Evolutionary conservation across 768 basidiomycete genomes (phyloP).

Genomic region (Naematelia aurantialba): DNA sequence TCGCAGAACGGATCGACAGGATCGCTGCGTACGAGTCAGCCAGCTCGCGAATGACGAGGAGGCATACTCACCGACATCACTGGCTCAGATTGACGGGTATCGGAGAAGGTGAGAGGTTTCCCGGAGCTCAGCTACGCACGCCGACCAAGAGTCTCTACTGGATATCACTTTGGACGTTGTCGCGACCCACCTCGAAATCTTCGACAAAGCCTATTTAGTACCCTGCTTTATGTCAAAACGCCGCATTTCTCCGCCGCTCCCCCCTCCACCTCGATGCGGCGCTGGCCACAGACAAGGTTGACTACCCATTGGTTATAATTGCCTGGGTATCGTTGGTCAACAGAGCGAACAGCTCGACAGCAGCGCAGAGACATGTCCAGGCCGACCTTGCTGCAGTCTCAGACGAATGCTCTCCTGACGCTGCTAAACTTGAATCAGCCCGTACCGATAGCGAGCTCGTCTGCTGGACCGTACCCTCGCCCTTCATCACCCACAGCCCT

Average conservation of each 20-base stretch:
- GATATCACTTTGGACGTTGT: background rate
- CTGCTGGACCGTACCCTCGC: constrained; percentile 51
- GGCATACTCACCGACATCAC: background rate
- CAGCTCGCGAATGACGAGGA: background rate
- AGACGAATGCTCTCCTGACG: constrained; percentile 76
- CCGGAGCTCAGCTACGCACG: background rate
- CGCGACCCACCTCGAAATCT: background rate
- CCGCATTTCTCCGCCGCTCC: background rate
- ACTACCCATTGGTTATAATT: background rate
- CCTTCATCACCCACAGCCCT: constrained; percentile 27
- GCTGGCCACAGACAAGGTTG: background rate
- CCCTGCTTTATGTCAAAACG: background rate
- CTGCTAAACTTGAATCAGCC: constrained; percentile 77
- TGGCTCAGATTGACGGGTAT: background rate
- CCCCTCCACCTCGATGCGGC: background rate
- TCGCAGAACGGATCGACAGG: background rate
- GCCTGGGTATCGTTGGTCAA: too few species aligned
- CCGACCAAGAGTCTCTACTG: background rate
- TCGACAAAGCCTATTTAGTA: background rate
- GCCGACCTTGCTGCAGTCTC: constrained; percentile 72
- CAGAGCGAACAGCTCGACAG: background rate
- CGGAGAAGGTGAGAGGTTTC: background rate
- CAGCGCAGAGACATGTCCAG: constrained; percentile 24
- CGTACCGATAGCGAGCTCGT: constrained; percentile 52
- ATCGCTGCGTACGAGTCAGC: background rate